Evolutionary conservation across 345 rosid genomes (phyloP), one percentile per base, ranked within the genome.

Genomic region (Citrus mangshanensis): DNA sequence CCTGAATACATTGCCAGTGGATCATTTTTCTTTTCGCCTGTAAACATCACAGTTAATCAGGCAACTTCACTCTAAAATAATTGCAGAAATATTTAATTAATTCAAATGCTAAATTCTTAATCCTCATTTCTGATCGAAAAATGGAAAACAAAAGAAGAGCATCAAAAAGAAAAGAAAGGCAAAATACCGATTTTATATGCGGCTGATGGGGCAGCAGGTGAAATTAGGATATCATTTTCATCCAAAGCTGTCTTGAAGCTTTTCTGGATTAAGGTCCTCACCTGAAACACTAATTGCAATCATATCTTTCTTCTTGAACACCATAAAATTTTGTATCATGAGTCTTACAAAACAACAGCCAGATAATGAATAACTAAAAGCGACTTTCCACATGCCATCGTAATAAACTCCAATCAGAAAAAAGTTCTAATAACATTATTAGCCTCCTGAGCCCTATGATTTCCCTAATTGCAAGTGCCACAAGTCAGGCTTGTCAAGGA

Each of bases 1-100:
- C 99, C 99, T 7, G 96, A 94, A 81, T 93, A 95, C 99, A 93
- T 93, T 51, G 98, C 93, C 82, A 95, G 80, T 55, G 98, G 98
- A 87, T 95, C 98, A 49, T 92, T 78, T 78, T 85, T 95, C 97
- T 95, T 95, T 81, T 93, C 98, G 10, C 97, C 94, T 92, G 82
- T 54, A 82, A 83, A 74, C 37, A 71, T 71, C 19, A 76, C 63
- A 34, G 72, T 25, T 6, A 37, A 60, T 71, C 37, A 25, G 74
- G 65, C 4, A 63, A 73, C 74, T 67, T 40, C 2, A 27, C 24
- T 65, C 42, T 32, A 58, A 46, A 51, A 19, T 25, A 3, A 38
- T 55, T 25, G 46, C 24, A 73, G 22, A 49, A 24, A 16, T 42
- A 18, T 19, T 16, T 21, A 25, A 65, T 12, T 56, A 68, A 37